Evolutionary conservation across 2,329 filamentous ascomycete genomes (phyloP), one percentile per base, ranked within the genome.

Genomic region (Penicillium olsonii): DNA sequence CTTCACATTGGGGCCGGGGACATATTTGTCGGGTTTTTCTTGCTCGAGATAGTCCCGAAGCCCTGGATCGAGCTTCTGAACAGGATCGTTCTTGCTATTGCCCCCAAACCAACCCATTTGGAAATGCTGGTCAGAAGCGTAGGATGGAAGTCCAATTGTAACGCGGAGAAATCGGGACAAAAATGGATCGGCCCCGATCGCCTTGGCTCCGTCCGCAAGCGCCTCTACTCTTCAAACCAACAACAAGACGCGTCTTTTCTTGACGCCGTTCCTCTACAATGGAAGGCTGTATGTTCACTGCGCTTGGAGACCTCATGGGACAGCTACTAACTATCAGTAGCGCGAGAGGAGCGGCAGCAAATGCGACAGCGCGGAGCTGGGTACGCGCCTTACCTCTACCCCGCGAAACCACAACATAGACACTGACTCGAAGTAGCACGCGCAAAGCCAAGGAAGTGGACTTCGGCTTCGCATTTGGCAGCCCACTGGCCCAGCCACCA

Each of bases 1-100:
- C 50, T 70, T 52, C 50, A 55, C 47, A 48, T 59, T 60, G 33
- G 58, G 61, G 45, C 68, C 64, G 50, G 73, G 67, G 19, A 72
- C 60, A 75, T 87, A 87, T 73, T 88, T 88, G 61, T 87, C 76
- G 26, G 90, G 87, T 20, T 88, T 87, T 76, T 95, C 89, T 72
- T 87, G 85, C 67, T 91, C 80, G 65, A 96, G 84, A 70, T 92
- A 95, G 57, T 92, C 87, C 64, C 87, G 87, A 48, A 96, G 82
- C 56, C 86, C 85, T 33, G 90, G 88, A 66, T 96, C 90, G 62
- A 96, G 84, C 61, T 88, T 85, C 61, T 81, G 79, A 57, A 90
- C 79, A 19, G 88, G 85, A 66, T 89, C 83, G 55, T 84, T 78
- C 61, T 69, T 59, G 57, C 64, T 77, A 72, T 56, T 64, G 50